These are phyloP conservation scores for Mixia osmundae DNA, from an alignment of 1,284 basidiomycete genomes.

Conservation along the genomic window DNA sequence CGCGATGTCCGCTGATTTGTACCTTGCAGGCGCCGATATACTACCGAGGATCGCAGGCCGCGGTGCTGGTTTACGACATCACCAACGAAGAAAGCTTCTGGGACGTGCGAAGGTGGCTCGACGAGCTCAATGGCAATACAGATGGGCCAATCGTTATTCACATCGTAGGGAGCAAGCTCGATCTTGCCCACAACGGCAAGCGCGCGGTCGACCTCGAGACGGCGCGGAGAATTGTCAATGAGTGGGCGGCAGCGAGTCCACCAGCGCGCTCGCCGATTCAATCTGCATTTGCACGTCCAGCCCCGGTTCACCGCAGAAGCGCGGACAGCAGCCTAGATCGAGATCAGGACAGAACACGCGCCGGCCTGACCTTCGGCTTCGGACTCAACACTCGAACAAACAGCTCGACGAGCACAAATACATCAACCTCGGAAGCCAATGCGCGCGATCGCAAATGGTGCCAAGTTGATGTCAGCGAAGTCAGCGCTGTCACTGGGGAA, in stretches of 20 bases:
- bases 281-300: not conserved
- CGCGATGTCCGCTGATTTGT: not conserved
- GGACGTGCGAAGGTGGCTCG: conserved; percentile 78
- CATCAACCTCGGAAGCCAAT: conserved; percentile 8
- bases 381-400: not conserved
- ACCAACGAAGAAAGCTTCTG: conserved; percentile 73
- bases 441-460: conserved; percentile 39
- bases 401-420: conserved; percentile 4
- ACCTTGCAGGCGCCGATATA: conserved; percentile 72
- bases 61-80: conserved; percentile 90
- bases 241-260: conserved; percentile 6
- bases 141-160: conserved; percentile 53
- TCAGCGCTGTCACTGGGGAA: conserved; percentile 55
- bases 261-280: not conserved
- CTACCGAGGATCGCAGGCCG: conserved; percentile 92
- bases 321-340: not conserved
- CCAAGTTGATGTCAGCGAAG: conserved; percentile 60
- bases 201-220: conserved; percentile 42
- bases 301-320: not conserved
- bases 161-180: conserved; percentile 73
- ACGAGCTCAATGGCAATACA: conserved; percentile 65
- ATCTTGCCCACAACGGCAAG: conserved; percentile 37
- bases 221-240: conserved; percentile 30
- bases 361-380: not conserved
- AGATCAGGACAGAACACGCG: not conserved